A percentile compares a stretch with the other conserved stretches of the same genome.
These are phyloP conservation scores for Melampsora occidentalis DNA, from an alignment of 1,284 basidiomycete species.

Conservation along the genomic window DNA sequence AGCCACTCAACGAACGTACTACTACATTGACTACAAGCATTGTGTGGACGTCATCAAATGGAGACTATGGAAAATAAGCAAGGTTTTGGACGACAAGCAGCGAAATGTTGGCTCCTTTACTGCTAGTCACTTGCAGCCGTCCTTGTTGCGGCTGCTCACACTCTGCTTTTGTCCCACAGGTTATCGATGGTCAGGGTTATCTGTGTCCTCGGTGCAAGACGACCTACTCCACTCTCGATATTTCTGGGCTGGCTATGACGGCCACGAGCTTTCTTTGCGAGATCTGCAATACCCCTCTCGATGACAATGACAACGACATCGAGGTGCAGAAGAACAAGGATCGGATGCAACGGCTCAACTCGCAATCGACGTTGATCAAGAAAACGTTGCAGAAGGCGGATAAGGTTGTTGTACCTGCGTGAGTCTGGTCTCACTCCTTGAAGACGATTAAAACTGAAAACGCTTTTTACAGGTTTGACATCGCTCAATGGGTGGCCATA, in stretches of 20 bases:
- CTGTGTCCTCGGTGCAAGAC: conserved; percentile 85
- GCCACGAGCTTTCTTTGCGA: conserved; percentile 69
- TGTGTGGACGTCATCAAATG: conserved; percentile 98
- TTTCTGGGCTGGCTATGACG: conserved; percentile 67
- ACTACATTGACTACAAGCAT: conserved; percentile 90
- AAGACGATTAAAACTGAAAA: background rate
- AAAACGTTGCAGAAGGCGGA: conserved; percentile 85
- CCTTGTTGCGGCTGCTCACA: background rate
- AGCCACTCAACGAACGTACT: conserved; percentile 69
- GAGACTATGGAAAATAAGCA: conserved; percentile 90
- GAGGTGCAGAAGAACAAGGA: conserved; percentile 80
- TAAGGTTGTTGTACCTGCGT: conserved; percentile 72
- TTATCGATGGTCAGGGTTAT: conserved; percentile 92
- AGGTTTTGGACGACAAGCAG: conserved; percentile 78
- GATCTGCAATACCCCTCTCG: conserved; percentile 65
- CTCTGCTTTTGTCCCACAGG: conserved; percentile 50
- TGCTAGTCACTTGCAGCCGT: conserved; percentile 7
- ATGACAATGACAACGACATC: conserved; percentile 87
- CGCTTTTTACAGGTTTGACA: conserved; percentile 28
- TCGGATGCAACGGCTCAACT: conserved; percentile 90
- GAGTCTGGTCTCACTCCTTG: background rate
- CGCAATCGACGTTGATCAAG: conserved; percentile 79
- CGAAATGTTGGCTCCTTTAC: conserved; percentile 59
- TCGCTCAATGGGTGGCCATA: conserved; percentile 37
- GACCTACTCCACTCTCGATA: conserved; percentile 80